Percentiles rank a stretch among this genome's conserved stretches.
Conservation (phyloP, 2,329 filamentous ascomycete genomes). For the Talaromyces sp. region DNA sequence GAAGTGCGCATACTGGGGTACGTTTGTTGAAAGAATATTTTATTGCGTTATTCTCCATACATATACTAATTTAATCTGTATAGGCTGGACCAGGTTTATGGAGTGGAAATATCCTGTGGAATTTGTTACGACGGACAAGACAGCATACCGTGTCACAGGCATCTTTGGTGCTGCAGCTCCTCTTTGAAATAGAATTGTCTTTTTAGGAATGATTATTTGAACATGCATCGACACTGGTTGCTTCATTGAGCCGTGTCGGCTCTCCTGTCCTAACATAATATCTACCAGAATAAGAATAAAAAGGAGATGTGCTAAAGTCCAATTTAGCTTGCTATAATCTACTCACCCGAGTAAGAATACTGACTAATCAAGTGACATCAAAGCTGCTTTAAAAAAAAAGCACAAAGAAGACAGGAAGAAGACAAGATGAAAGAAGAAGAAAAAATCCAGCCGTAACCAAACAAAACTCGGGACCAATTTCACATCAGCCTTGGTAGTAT, state of each 20-base stretch:
- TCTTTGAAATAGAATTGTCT: not conserved
- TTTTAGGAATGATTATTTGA: not conserved
- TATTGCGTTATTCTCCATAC: not conserved
- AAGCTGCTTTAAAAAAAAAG: not conserved
- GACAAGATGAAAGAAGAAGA: not conserved
- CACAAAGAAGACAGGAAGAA: not conserved
- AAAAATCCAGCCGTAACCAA: not conserved
- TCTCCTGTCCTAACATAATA: not conserved
- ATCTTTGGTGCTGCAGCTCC: constrained; percentile 49
- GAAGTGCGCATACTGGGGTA: constrained; percentile 95
- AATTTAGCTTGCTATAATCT: not conserved
- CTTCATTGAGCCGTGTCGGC: not conserved
- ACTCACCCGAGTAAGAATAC: not conserved
- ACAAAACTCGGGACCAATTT: not conserved
- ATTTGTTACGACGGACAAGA: constrained; percentile 56
- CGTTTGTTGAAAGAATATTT: constrained; percentile 11
- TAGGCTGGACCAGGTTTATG: constrained; percentile 92
- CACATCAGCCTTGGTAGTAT: not conserved
- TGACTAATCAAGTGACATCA: not conserved
- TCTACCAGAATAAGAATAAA: not conserved
- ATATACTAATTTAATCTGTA: not conserved
- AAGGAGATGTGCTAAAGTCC: not conserved
- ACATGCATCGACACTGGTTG: not conserved
- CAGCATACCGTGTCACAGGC: constrained; percentile 57
- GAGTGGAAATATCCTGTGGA: constrained; percentile 87